Evolutionary conservation across 148 eudicot species (phyloP).

Genomic region (Bassia scoparia): DNA sequence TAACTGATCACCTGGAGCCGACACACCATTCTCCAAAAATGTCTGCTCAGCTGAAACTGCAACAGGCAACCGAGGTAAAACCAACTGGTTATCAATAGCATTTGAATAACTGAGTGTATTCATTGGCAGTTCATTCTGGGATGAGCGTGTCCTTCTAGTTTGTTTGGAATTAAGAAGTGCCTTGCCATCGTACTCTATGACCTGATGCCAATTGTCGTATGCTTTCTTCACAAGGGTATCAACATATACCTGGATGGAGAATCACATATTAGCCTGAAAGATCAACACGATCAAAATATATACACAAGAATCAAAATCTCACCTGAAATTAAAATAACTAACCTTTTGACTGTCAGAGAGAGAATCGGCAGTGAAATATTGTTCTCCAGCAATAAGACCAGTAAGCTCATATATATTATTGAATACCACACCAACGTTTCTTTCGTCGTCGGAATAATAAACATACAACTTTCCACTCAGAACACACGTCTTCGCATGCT

Average conservation of each 20-base stretch:
- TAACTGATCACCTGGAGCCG: constrained; percentile 43
- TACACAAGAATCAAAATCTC: not conserved
- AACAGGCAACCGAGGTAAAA: constrained; percentile 45
- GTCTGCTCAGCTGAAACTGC: constrained; percentile 46
- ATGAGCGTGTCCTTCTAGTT: constrained; percentile 46
- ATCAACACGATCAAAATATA: not conserved
- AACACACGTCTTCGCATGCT: constrained; percentile 88
- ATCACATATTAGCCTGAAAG: not conserved
- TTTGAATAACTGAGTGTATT: constrained; percentile 45
- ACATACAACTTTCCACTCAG: constrained; percentile 83
- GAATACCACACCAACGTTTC: constrained; percentile 73
- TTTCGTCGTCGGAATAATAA: constrained; percentile 68
- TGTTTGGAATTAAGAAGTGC: constrained; percentile 67
- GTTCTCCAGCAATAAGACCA: constrained; percentile 80
- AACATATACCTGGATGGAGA: constrained; percentile 57
- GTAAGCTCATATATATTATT: constrained; percentile 84
- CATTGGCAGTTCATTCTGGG: constrained; percentile 44
- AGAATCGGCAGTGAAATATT: constrained; percentile 58
- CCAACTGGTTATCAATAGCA: constrained; percentile 47
- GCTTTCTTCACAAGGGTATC: constrained; percentile 85
- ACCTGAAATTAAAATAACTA: constrained; percentile 19
- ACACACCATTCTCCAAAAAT: constrained; percentile 39
- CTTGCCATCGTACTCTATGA: constrained; percentile 88
- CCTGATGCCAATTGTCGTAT: constrained; percentile 90
- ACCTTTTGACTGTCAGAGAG: constrained; percentile 93